Evolutionary conservation across 208 protist genomes (phyloP), one percentile per base, ranked within the genome.

Genomic region (Crithidia sp.): DNA sequence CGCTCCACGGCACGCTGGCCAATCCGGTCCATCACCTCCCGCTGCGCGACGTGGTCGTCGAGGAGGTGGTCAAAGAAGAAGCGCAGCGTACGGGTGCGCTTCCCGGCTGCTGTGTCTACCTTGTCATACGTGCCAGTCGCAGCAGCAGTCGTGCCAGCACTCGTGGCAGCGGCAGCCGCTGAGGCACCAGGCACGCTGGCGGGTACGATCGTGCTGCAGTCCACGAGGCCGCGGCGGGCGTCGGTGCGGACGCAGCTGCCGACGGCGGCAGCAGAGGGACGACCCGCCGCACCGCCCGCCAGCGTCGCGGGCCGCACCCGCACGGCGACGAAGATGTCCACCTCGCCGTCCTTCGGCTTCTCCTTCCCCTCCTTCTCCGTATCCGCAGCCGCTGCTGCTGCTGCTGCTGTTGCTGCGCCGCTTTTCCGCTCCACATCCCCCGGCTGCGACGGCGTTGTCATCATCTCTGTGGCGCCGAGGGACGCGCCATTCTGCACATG

Each of bases 41-140:
- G 54, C 73, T 98, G 94, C 7, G 45, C 72, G 28, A 74, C 65
- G 12, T 72, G 53, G 17, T 88, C 83, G 47, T 83, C 84, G 17
- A 97, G 83, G 17, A 97, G 76, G 47, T 77, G 40, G 76, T 97
- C 90, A 62, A 93, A 96, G 8, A 44, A 76, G 59, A 93, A 95
- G 47, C 62, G 52, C 17, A 81, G 37, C n/a, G 67, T 76, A 4
- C 61, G 53, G n/a, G 14, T 47, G 16, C 68, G 53, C 12, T 47
- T 57, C 9, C 56, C 53, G 0, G 77, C 52, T 41, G 60, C 43
- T 19, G 28, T 40, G 8, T 66, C 61, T 6, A 7, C 14, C 17
- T 39, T 55, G 17, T 66, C 45, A 2, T 7, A 4, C 6, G 10
- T n/a, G 17, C 17, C 13, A 9, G 19, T 28, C 5, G 55, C 39